phyloP scores from a whole-genome alignment of 163 green algal genomes.

The Prototheca wickerhamii region DNA sequence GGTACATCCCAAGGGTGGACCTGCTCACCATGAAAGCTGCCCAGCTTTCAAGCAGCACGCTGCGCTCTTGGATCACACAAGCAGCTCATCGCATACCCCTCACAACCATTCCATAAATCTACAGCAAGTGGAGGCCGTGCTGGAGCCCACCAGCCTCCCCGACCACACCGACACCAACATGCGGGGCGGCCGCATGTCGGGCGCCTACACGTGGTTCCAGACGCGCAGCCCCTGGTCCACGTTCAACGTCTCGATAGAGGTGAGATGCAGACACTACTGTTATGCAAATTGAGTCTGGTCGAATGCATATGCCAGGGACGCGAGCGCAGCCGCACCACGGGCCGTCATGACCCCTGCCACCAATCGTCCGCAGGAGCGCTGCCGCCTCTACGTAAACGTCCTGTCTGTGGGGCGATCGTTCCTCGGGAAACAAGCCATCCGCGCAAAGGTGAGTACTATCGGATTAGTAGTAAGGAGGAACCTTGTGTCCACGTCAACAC shows the following conservation, averaged over 20 bases:
- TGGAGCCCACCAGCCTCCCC: slow-evolving; percentile 8
- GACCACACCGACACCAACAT: background rate
- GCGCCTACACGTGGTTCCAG: slow-evolving; percentile 13
- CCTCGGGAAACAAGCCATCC: background rate
- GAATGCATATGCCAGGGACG: too few species aligned
- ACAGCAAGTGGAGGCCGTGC: slow-evolving; percentile 3
- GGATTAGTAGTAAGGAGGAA: too few species aligned
- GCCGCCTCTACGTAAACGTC: background rate
- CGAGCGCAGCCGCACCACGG: too few species aligned
- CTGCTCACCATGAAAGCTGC: too few species aligned
- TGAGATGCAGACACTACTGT: background rate
- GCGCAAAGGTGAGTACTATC: background rate
- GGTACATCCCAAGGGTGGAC: too few species aligned
- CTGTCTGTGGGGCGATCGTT: background rate
- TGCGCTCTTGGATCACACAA: too few species aligned
- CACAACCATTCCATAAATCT: background rate
- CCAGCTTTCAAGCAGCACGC: too few species aligned
- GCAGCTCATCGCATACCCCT: too few species aligned
- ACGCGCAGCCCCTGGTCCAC: slow-evolving; percentile 1
- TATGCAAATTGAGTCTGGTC: too few species aligned
- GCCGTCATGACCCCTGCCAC: too few species aligned
- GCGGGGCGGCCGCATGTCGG: slow-evolving; percentile 11
- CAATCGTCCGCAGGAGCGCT: too few species aligned
- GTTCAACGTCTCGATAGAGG: slow-evolving; percentile 9
- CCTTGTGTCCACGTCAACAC: too few species aligned